Base-by-base conservation (phyloP, 768 basidiomycete species). In the Tulasnella sp. region DNA sequence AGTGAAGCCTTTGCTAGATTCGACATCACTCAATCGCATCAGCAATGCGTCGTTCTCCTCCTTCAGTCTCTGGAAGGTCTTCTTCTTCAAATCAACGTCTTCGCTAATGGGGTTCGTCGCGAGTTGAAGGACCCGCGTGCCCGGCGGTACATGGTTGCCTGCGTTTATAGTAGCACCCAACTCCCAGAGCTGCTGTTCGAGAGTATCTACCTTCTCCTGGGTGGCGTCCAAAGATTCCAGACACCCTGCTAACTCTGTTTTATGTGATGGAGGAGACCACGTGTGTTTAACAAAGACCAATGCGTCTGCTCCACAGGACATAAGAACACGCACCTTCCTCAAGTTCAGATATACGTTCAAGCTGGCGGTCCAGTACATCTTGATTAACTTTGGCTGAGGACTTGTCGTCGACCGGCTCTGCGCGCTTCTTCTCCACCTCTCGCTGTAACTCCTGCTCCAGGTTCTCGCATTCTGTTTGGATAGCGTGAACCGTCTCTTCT, bases 41-140 rank as follows among this genome's bases (percentile, higher is more conserved):
- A 95, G 71, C 19, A 97, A 73, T 1, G 88, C 91, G 47, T 81
- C 80, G 67, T 97, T 99, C 75, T 99, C 95, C 44, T 71, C 74
- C 70, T 79, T 82, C 32, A 97, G 73, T 21, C 84, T 74, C 38
- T 92, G 84, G 73, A 97, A 77, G 19, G 78, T 83, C 21, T 78
- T 84, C 63, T 84, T 78, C 50, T 92, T 77, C 27, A 89, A 73
- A 47, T 88, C 87, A 13, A 80, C 80, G 81, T 90, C 89, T 64
- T 83, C 76, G 64, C 84, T 78, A n/a, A 87, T 88, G 0, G 94
- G 94, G 65, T 93, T 94, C 47, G 86, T 82, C 7, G 71, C 72
- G 64, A 94, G 70, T 51, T 80, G 77, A n/a, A 90, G 70, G 1
- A 90, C 77, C 3, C 85, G 82, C 19, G 79, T 75, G 41, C 80